phyloP scores from a whole-genome alignment of 805 yeast genomes.

The Ogataea polymorpha region DNA sequence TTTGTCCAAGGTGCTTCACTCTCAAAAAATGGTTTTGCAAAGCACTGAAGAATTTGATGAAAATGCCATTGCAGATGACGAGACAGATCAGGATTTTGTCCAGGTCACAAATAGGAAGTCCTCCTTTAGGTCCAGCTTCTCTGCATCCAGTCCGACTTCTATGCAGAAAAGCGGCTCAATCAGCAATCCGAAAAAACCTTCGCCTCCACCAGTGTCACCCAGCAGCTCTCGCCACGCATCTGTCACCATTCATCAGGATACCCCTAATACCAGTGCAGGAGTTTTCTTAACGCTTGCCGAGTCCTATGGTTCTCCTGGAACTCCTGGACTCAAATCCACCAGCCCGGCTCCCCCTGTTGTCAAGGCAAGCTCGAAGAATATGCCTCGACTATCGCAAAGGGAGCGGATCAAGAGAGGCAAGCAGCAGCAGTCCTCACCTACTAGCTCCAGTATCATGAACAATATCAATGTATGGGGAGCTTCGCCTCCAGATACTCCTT shows the following conservation, averaged over 20 bases:
- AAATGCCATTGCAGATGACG: conserved; percentile 27
- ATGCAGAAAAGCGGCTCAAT: background rate
- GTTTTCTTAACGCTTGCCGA: conserved; percentile 8
- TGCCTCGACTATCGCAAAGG: conserved; percentile 53
- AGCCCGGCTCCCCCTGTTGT: conserved; percentile 7
- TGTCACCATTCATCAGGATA: conserved; percentile 4
- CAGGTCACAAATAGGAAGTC: conserved; percentile 34
- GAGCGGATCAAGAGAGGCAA: conserved; percentile 45
- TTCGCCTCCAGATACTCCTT: background rate
- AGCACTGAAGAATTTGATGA: conserved; percentile 11
- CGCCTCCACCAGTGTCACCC: conserved; percentile 1
- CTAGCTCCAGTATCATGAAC: conserved; percentile 8
- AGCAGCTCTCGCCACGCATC: conserved; percentile 2
- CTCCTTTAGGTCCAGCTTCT: conserved; percentile 13
- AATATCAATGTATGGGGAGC: conserved; percentile 6
- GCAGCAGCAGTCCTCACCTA: conserved; percentile 1
- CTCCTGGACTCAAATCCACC: conserved; percentile 1
- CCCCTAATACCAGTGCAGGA: conserved; percentile 10
- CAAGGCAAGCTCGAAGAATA: conserved; percentile 36
- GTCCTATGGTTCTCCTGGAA: conserved; percentile 10
- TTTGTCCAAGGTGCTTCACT: conserved; percentile 4
- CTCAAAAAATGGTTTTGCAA: background rate
- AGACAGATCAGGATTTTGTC: conserved; percentile 32
- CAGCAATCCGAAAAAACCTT: background rate
- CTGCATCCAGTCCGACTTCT: background rate